A percentile compares a stretch with the other conserved stretches of the same genome.
These are phyloP conservation scores for Pinus tabuliformis DNA, from an alignment of 75 land plant genomes.

Conservation along the genomic window DNA sequence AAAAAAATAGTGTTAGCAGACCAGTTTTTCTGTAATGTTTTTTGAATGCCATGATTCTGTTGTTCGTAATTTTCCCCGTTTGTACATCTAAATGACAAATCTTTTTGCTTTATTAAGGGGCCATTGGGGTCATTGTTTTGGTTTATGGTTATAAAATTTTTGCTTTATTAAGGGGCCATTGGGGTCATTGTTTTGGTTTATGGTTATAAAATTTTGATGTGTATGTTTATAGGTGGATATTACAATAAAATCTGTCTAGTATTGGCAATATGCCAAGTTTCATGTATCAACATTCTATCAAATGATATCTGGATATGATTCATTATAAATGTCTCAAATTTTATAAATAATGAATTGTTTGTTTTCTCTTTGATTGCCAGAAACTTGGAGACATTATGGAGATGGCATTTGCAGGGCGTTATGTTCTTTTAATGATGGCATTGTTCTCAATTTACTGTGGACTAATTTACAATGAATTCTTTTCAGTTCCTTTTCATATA, in stretches of 20 bases:
- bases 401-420: slow-evolving; percentile 98
- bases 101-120: neutral
- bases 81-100: neutral
- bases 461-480: slow-evolving; percentile 95
- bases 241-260: neutral
- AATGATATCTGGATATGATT: neutral
- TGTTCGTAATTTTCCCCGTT: neutral
- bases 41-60: neutral
- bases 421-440: slow-evolving; percentile 93
- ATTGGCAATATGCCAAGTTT: neutral
- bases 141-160: neutral
- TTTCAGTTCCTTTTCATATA: slow-evolving; percentile 83
- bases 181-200: neutral
- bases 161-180: neutral
- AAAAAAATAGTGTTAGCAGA: neutral
- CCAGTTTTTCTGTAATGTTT: neutral
- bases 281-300: neutral
- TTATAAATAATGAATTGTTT: neutral
- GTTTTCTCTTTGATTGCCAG: slow-evolving; percentile 32
- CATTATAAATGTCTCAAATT: neutral
- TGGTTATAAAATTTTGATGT: neutral
- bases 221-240: neutral
- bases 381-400: slow-evolving; percentile 98
- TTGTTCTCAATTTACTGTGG: slow-evolving; percentile 97
- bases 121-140: neutral